Conservation (phyloP, 129 eudicot species). For the Heracleum sosnowskyi region DNA sequence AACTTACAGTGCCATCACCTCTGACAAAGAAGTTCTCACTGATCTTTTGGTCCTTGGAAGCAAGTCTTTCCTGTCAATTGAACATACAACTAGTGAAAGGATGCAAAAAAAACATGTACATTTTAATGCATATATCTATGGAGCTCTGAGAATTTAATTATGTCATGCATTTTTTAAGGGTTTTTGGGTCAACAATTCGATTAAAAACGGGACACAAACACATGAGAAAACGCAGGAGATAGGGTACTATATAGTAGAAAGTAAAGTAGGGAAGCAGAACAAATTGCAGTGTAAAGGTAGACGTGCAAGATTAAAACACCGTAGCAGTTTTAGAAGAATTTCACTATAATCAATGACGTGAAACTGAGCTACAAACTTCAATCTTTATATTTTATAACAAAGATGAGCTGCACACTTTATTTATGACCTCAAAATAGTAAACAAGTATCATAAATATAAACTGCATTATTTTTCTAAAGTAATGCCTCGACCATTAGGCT, state of each 20-base stretch:
- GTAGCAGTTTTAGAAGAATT: no score
- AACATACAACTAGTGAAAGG: neutral
- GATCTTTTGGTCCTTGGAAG: slow-evolving; percentile 86
- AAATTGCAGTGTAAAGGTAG: neutral
- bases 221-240: neutral
- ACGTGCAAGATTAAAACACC: no score
- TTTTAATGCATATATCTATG: neutral
- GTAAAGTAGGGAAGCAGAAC: neutral
- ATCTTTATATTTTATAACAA: no score
- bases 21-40: slow-evolving; percentile 93
- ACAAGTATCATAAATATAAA: neutral
- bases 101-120: neutral
- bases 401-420: no score
- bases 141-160: no score
- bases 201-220: neutral
- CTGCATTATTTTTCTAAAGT: neutral
- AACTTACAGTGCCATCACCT: slow-evolving; percentile 97
- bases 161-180: neutral
- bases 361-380: no score
- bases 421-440: no score
- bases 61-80: slow-evolving; percentile 66
- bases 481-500: slow-evolving; percentile 39
- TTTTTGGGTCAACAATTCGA: neutral
- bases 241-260: neutral
- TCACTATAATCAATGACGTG: no score